Evolutionary conservation across 345 rosid species (phyloP), one percentile per base, ranked within the genome.

Genomic region (Abelmoschus esculentus): DNA sequence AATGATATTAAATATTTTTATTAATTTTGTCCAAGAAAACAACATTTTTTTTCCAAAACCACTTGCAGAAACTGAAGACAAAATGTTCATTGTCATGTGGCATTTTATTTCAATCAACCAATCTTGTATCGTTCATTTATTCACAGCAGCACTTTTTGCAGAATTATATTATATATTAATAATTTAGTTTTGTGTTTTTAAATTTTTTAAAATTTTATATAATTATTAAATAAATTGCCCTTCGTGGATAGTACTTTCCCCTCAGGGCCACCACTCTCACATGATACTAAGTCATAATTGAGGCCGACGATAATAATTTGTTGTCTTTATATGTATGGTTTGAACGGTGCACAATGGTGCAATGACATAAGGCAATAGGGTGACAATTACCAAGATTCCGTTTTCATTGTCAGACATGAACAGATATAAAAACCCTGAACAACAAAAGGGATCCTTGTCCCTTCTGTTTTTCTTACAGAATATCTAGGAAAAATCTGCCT

Each of bases 261-360:
- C 32, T 26, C 3, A 7, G 19, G 0, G 56, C 38, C 56, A 66
- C 26, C 69, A 28, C 3, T 1, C 7, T 66, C 22, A 46, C 13
- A 28, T 4, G 38, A 26, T 6, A 42, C 8, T 6, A 17, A 53
- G 14, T 38, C 8, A 69, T 40, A 31, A 72, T 47, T 47, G 62
- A 42, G 64, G 3, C 47, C 26, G 1, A 69, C 54, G 67, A 36
- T 66, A 14, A 28, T 40, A 7, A 34, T 10, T 18, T 3, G 40
- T 54, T 64, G 80, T 70, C 77, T 69, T 44, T 31, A 31, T 46
- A 15, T 52, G 7, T n/a, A 52, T 52, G 56, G 7, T 6, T 70
- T 70, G 73, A 58, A 67, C 69, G 74, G 44, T 50, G 47, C 56
- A 42, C 38, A 64, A 61, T 65, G 42, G 61, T 68, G 46, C 61